Evolutionary conservation across 202 grass and related monocot genomes (phyloP).

Genomic region (Setaria italica): DNA sequence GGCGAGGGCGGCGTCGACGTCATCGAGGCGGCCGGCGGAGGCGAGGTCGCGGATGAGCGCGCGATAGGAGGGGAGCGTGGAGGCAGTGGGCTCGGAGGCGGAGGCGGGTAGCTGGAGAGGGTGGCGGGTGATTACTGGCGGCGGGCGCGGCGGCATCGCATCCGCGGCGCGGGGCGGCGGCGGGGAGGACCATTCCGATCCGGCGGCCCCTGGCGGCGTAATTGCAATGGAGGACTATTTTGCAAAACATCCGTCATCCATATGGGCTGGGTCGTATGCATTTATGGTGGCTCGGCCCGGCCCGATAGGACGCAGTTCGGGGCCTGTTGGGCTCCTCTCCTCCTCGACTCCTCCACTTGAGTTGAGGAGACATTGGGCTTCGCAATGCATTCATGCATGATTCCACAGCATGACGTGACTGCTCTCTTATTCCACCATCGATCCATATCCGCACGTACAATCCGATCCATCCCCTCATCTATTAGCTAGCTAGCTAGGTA

Average conservation of each 20-base stretch:
- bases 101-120: not conserved
- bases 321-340: no score
- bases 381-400: no score
- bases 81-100: not conserved
- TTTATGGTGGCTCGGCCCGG: not conserved
- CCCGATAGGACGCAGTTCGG: not conserved
- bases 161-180: not conserved
- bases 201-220: not conserved
- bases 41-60: slow-evolving; percentile 54
- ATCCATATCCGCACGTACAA: no score
- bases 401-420: no score
- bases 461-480: no score
- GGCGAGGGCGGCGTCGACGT: slow-evolving; percentile 55
- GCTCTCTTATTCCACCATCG: no score
- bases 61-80: slow-evolving; percentile 54
- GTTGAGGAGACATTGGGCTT: no score
- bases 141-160: slow-evolving; percentile 17
- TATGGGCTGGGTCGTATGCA: not conserved
- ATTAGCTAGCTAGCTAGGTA: no score
- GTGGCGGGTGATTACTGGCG: not conserved
- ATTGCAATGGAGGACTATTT: not conserved
- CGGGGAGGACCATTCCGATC: not conserved
- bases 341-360: no score
- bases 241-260: not conserved
- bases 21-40: slow-evolving; percentile 55